phyloP scores from a whole-genome alignment of 2,329 filamentous ascomycete species.

The Neofusicoccum sp. region DNA sequence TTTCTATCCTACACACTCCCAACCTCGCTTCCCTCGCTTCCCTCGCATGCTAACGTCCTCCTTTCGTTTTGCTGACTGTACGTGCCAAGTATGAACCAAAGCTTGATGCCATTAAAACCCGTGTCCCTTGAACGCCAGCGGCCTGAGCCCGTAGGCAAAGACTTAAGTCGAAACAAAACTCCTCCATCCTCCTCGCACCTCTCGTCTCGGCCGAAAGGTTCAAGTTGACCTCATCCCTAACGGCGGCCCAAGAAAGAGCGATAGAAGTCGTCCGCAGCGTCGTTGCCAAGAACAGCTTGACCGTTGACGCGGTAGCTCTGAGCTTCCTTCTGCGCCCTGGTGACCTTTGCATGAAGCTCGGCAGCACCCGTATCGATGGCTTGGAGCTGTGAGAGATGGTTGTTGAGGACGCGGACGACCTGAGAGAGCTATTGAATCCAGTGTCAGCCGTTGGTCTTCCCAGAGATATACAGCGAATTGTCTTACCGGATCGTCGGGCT shows the following conservation, averaged over 20 bases:
- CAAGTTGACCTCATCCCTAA: slow-evolving; percentile 19
- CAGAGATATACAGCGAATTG: neutral
- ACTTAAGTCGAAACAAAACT: neutral
- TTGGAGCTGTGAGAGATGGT: slow-evolving; percentile 86
- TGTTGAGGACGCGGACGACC: slow-evolving; percentile 92
- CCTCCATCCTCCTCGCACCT: neutral
- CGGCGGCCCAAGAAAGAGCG: slow-evolving; percentile 78
- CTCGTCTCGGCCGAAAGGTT: neutral
- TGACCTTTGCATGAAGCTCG: slow-evolving; percentile 77
- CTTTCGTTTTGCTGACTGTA: neutral
- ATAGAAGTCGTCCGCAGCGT: slow-evolving; percentile 86
- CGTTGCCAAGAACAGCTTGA: slow-evolving; percentile 56
- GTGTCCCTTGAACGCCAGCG: slow-evolving; percentile 11
- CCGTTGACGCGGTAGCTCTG: slow-evolving; percentile 55
- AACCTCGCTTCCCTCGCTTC: neutral
- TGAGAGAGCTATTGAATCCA: slow-evolving; percentile 70
- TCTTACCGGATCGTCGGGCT: slow-evolving; percentile 52
- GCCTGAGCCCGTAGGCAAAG: neutral
- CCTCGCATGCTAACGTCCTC: neutral
- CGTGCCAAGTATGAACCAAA: slow-evolving; percentile 3
- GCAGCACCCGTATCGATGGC: slow-evolving; percentile 87
- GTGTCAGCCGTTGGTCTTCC: neutral
- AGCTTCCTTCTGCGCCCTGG: slow-evolving; percentile 75
- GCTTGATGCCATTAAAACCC: slow-evolving; percentile 7
- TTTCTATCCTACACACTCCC: neutral